Conservation (phyloP, 768 basidiomycete species). For the Cyclocybe cylindracea region DNA sequence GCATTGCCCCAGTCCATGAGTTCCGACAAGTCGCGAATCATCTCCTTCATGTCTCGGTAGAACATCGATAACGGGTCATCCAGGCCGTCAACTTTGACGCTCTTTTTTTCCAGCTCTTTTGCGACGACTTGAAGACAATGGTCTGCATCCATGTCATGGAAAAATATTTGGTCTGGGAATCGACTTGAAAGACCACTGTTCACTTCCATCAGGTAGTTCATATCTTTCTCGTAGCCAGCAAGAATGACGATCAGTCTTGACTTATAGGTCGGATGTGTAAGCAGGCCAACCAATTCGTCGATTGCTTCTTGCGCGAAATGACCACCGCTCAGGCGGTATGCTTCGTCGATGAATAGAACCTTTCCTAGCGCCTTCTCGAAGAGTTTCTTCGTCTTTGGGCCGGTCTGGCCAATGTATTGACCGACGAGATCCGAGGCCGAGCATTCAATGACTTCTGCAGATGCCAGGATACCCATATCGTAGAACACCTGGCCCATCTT, state of each 20-base stretch:
- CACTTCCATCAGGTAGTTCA: slow-evolving; percentile 57
- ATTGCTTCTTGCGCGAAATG: slow-evolving; percentile 71
- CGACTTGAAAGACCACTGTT: slow-evolving; percentile 70
- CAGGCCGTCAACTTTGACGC: slow-evolving; percentile 22
- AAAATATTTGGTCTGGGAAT: slow-evolving; percentile 61
- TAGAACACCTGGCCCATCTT: slow-evolving; percentile 66
- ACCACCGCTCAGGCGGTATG: slow-evolving; percentile 62
- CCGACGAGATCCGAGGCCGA: slow-evolving; percentile 72
- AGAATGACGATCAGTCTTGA: slow-evolving; percentile 66
- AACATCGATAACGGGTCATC: slow-evolving; percentile 17
- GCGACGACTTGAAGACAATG: slow-evolving; percentile 51
- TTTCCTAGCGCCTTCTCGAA: slow-evolving; percentile 68
- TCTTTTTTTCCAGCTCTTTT: slow-evolving; percentile 46
- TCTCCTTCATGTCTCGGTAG: slow-evolving; percentile 30
- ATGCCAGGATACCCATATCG: slow-evolving; percentile 57
- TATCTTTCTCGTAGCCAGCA: slow-evolving; percentile 70
- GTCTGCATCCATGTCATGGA: slow-evolving; percentile 50
- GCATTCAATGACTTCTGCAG: slow-evolving; percentile 57
- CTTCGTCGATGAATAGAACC: slow-evolving; percentile 74
- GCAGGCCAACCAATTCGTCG: slow-evolving; percentile 65
- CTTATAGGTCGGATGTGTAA: slow-evolving; percentile 59
- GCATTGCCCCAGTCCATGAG: slow-evolving; percentile 71
- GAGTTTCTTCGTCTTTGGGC: slow-evolving; percentile 59
- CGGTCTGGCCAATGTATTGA: slow-evolving; percentile 71
- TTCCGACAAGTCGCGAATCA: slow-evolving; percentile 41